Evolutionary conservation across 148 eudicot species (phyloP), one percentile per base, ranked within the genome.

Genomic region (Cornus kousa): DNA sequence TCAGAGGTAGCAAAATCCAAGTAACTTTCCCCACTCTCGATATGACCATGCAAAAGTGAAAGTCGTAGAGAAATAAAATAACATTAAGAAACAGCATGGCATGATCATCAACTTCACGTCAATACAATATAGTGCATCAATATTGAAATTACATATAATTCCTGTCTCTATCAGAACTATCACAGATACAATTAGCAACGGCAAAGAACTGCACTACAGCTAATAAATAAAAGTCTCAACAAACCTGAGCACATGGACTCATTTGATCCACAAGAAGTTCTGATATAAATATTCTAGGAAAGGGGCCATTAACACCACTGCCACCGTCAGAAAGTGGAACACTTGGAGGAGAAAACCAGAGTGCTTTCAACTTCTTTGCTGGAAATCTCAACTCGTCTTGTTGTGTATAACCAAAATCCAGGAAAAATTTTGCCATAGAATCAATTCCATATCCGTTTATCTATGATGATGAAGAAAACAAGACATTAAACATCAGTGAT

Each of bases 211-310:
- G 24, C 22, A 17, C 59, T 50, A 59, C 32, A 69, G 8, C 5
- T 23, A 59, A 50, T 22, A 67, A 53, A 40, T 40, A 73, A 37
- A 83, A 62, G 43, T 71, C 50, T 46, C 40, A 70, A 71, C 67
- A 50, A 72, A 93, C 99, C 99, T 94, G 99, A 81, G 94, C 90
- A 84, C 90, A 86, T 3, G 87, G 81, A 80, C 91, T 92, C 94
- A 96, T 86, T 82, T 96, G 94, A 80, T 94, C 99, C 64, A 96
- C 99, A 69, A 92, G 91, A 82, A 96, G 97, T 82, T 96, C 97
- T n/a, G 99, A 96, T 78, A 96, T 91, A 77, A 96, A 96, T 76
- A 96, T 84, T 79, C 99, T 87, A 11, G 99, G 99, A 79, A 96
- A 86, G 43, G 99, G 97, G 28, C 98, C 99, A 86, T 87, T 80